Conservation (phyloP, 208 protist species). For the Spongospora subterranea region DNA sequence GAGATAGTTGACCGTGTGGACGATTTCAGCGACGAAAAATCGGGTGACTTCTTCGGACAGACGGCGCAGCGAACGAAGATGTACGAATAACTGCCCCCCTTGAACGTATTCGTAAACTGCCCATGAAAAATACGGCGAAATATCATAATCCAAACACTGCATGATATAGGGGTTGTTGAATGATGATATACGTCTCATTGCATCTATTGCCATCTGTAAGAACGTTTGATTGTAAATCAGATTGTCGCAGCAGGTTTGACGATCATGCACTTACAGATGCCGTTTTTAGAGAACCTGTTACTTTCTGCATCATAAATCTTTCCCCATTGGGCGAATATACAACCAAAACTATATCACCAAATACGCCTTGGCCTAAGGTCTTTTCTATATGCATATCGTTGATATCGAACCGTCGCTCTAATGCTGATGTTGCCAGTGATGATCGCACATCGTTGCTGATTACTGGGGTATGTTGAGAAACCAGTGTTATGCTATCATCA, state of each 20-base stretch:
- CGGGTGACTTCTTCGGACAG: conserved; percentile 8
- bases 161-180: conserved; percentile 55
- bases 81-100: conserved; percentile 15
- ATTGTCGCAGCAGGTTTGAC: not conserved
- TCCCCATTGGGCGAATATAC: not conserved
- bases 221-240: not conserved
- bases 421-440: not conserved
- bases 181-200: conserved; percentile 2
- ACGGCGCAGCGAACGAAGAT: conserved; percentile 49
- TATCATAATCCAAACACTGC: conserved; percentile 44
- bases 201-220: conserved; percentile 45
- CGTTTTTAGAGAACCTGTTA: not conserved
- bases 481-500: not conserved
- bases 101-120: conserved; percentile 56
- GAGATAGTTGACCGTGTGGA: conserved; percentile 66
- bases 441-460: not conserved
- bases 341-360: not conserved
- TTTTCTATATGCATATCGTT: conserved; percentile 2
- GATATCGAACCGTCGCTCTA: not conserved
- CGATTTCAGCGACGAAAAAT: conserved; percentile 48
- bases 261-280: conserved; percentile 13
- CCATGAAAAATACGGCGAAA: not conserved
- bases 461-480: not conserved
- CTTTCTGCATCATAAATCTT: conserved; percentile 23
- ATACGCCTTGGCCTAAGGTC: conserved; percentile 33